These are phyloP conservation scores for Carallia pectinifolia DNA, from an alignment of 345 rosid species.

Conservation along the genomic window DNA sequence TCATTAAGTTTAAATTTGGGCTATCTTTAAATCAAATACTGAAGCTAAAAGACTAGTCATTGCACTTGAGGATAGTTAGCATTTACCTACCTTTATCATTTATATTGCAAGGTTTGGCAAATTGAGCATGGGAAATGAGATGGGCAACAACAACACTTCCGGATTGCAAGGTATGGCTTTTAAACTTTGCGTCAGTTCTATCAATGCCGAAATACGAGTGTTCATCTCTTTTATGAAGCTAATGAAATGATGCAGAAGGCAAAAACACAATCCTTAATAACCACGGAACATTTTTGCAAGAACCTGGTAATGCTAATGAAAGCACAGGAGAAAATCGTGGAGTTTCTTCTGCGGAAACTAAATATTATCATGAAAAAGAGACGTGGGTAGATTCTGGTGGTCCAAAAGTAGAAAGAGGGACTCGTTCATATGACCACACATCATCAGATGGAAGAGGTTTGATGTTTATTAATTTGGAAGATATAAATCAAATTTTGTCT, in stretches of 20 bases:
- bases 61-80: background rate
- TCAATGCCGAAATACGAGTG: slow-evolving; percentile 1
- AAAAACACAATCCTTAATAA: slow-evolving; percentile 11
- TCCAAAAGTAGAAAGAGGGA: slow-evolving; percentile 7
- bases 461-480: background rate
- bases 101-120: slow-evolving; percentile 40
- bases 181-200: background rate
- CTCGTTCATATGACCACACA: slow-evolving; percentile 7
- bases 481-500: background rate
- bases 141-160: slow-evolving; percentile 62
- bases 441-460: slow-evolving; percentile 20
- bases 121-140: slow-evolving; percentile 57
- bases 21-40: slow-evolving; percentile 21
- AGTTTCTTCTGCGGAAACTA: slow-evolving; percentile 15
- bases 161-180: slow-evolving; percentile 37
- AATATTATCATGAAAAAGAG: slow-evolving; percentile 15
- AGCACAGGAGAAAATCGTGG: slow-evolving; percentile 21
- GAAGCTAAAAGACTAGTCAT: slow-evolving; percentile 15
- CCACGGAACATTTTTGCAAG: slow-evolving; percentile 17
- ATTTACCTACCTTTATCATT: slow-evolving; percentile 24
- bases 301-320: slow-evolving; percentile 14
- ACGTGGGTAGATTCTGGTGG: slow-evolving; percentile 11
- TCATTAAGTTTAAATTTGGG: slow-evolving; percentile 12
- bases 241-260: slow-evolving; percentile 29
- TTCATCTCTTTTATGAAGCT: slow-evolving; percentile 1